Evolutionary conservation across 768 basidiomycete species (phyloP), one percentile per base, ranked within the genome.

Genomic region (Imleria badia): DNA sequence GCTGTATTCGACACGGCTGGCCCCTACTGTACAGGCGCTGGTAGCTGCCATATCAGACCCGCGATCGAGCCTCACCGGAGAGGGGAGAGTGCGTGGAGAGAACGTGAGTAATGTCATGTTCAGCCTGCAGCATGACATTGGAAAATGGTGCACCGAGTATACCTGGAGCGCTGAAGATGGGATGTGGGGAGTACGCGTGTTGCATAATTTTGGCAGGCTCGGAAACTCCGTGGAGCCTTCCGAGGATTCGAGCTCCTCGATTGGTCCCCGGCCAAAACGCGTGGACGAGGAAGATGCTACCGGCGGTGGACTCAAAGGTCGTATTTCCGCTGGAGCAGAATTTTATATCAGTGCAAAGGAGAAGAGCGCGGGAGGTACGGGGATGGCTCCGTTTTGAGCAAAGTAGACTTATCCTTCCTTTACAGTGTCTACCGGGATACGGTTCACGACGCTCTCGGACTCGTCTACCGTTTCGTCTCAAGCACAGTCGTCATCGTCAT

Each of bases 211-310:
- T 74, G 94, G 94, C 14, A 82, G 81, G 70, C 73, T 86, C 5
- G 83, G 78, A 15, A 61, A 59, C 48, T 54, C 71, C 13, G 62
- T 62, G 6, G 75, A 74, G 66, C 66, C 63, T 58, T 76, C 71
- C 59, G 76, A 75, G 26, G 67, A 68, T 57, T 39, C 64, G 19
- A 45, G 48, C 52, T 60, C 62, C n/a, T 60, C 59, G 20, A 61
- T 60, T 20, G 58, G 60, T 13, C 65, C 67, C 41, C 75, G 77
- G 41, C 71, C 81, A 34, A 93, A 90, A 70, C 81, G 94, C n/a
- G 84, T 97, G 5, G 96, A 98, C 51, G 94, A 96, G 66, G 94
- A 96, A 72, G 95, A 97, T 44, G 87, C 89, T 26, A 86, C 94
- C 59, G 91, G 93, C 52, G 91, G 92, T 30, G 95, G 96, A 0